A percentile compares a stretch with the other conserved stretches of the same genome.
phyloP scores from a whole-genome alignment of 2,329 filamentous ascomycete genomes.

The Alternaria tenuissima region DNA sequence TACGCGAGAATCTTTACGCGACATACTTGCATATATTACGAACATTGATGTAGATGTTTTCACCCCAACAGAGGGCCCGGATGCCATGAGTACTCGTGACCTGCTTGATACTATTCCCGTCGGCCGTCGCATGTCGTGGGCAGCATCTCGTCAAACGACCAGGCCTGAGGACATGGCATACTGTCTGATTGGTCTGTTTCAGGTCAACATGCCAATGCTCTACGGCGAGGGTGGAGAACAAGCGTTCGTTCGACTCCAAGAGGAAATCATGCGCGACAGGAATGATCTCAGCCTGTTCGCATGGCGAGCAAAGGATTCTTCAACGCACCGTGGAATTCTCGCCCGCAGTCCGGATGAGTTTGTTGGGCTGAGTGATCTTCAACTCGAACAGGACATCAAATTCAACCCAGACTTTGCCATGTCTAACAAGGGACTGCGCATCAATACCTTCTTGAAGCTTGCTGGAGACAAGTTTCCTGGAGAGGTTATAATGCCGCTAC shows the following conservation, averaged over 20 bases:
- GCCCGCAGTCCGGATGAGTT: neutral
- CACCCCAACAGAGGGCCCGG: neutral
- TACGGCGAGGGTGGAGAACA: conserved; percentile 37
- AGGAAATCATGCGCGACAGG: conserved; percentile 3
- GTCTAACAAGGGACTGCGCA: neutral
- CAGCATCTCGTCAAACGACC: conserved; percentile 12
- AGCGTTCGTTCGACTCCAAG: conserved; percentile 24
- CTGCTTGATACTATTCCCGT: neutral
- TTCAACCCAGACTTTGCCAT: neutral
- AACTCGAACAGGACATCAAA: neutral
- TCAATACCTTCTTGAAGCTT: too few relatives aligned
- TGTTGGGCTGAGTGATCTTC: neutral
- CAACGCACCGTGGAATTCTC: neutral
- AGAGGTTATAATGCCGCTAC: neutral
- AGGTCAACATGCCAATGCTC: conserved; percentile 33
- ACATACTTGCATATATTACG: neutral
- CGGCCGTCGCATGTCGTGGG: conserved; percentile 12
- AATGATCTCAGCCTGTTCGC: neutral
- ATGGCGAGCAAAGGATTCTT: neutral
- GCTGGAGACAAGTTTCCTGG: too few relatives aligned
- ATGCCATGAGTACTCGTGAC: neutral
- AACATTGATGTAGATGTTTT: neutral
- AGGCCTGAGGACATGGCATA: conserved; percentile 39
- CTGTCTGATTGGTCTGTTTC: conserved; percentile 39
- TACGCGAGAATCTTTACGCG: neutral